Base-by-base conservation (phyloP, 108 stramenopile species). In the Cyclostephanos invisitatus region DNA sequence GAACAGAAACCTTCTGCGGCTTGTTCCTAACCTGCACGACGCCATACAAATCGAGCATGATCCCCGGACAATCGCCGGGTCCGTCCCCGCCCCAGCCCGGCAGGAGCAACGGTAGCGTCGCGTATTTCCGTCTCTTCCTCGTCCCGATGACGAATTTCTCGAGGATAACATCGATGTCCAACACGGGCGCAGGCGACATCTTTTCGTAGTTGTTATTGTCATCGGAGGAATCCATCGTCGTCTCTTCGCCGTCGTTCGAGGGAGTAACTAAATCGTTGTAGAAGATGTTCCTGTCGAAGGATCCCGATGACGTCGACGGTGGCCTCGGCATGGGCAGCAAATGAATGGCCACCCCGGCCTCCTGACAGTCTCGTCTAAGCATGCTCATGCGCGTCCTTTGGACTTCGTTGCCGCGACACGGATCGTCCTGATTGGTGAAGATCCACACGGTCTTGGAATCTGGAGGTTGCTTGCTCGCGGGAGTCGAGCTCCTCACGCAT, bases 401-500 rank as follows among this genome's bases (percentile, higher is more conserved):
- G 57, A 49, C 71, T 38, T 80, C 78, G 32, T 81, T 57, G 22
- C 66, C 71, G 18, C 59, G n/a, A 44, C 81, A 78, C 0, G 85
- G 79, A 83, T 88, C 74, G 60, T 86, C 88, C 48, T 79, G 62
- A 57, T 88, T 88, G 70, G 91, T 90, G 54, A 92, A 84, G 40
- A 92, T 88, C 91, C 91, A 92, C 44, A 92, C 53, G 22, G 82
- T 38, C 62, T 80, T 83, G 18, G 83, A 70, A 67, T 92, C 91
- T 6, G 62, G 66, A 2, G 82, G 59, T 54, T 81, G 65, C n/a
- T 78, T 77, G 62, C 68, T 68, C 12, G 77, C 56, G 27, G 77
- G 75, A 18, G 67, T 58, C 18, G 70, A 44, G n/a, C 55, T 62
- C 32, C 83, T 87, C 53, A 78, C 77, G 28, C 84, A 69, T 82